Evolutionary conservation across 2,329 filamentous ascomycete genomes (phyloP).

Genomic region (Hypoxylon sp.): DNA sequence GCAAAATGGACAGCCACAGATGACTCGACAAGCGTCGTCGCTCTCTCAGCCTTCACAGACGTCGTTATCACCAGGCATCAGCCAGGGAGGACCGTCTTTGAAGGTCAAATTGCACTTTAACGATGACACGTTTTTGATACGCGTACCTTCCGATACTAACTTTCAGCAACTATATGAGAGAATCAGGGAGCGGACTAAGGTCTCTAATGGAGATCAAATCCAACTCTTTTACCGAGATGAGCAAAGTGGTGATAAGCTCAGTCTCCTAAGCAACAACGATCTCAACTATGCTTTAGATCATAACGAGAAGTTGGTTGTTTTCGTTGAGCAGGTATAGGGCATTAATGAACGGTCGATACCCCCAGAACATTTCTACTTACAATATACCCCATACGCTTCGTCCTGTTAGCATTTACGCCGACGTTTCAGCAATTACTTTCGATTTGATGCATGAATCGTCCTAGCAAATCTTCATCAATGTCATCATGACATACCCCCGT

Average conservation of each 20-base stretch:
- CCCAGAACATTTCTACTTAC: conserved; percentile 44
- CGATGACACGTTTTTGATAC: conserved; percentile 91
- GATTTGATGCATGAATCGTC: conserved; percentile 20
- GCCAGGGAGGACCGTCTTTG: conserved; percentile 70
- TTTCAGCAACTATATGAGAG: conserved; percentile 86
- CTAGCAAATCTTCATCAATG: conserved; percentile 14
- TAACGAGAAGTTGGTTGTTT: conserved; percentile 89
- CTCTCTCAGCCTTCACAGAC: conserved; percentile 69
- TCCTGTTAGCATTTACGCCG: conserved; percentile 49
- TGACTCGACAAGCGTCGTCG: conserved; percentile 63
- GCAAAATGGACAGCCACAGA: conserved; percentile 58
- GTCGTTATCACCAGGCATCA: conserved; percentile 67
- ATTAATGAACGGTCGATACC: conserved; percentile 34
- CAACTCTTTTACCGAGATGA: conserved; percentile 91
- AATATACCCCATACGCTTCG: conserved; percentile 50
- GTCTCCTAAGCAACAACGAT: conserved; percentile 84
- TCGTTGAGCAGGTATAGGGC: conserved; percentile 70
- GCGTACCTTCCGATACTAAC: conserved; percentile 84
- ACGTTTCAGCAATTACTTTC: conserved; percentile 32
- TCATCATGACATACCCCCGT: conserved; percentile 9
- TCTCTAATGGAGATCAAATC: conserved; percentile 77
- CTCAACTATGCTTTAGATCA: conserved; percentile 83
- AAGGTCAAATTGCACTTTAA: conserved; percentile 98
- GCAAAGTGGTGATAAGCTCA: conserved; percentile 79
- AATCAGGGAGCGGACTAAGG: conserved; percentile 85